Percentiles rank a stretch among this genome's conserved stretches.
phyloP scores from a whole-genome alignment of 306 rosid species.

The Vicia villosa region DNA sequence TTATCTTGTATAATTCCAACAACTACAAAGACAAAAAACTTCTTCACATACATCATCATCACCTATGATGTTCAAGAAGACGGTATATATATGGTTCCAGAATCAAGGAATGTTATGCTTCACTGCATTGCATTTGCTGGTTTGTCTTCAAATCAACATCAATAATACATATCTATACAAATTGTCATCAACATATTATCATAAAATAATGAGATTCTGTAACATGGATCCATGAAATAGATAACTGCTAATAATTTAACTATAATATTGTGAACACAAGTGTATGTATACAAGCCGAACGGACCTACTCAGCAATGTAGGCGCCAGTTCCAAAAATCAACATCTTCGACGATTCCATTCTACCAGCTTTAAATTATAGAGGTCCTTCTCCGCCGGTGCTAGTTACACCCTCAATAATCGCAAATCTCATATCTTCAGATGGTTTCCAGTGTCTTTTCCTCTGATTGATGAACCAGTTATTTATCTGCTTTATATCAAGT shows the following conservation, averaged over 20 bases:
- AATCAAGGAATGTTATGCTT: not conserved
- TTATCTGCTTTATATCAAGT: conserved; percentile 79
- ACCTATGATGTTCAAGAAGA: too few species aligned
- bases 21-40: too few species aligned
- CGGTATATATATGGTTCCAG: not conserved
- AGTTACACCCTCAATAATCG: conserved; percentile 52
- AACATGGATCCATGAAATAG: not conserved
- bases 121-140: not conserved
- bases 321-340: not conserved
- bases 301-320: not conserved
- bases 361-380: conserved; percentile 19
- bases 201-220: not conserved
- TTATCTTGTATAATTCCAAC: too few species aligned
- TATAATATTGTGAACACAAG: not conserved
- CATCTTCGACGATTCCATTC: not conserved
- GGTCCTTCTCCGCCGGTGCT: conserved; percentile 21
- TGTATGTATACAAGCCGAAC: not conserved
- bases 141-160: not conserved
- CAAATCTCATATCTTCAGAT: conserved; percentile 66
- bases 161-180: not conserved
- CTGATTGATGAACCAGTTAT: conserved; percentile 93
- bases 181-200: not conserved
- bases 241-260: not conserved
- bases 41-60: too few species aligned
- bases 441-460: conserved; percentile 97